Base-by-base conservation (phyloP, 805 yeast species). In the Starmerella bombi region DNA sequence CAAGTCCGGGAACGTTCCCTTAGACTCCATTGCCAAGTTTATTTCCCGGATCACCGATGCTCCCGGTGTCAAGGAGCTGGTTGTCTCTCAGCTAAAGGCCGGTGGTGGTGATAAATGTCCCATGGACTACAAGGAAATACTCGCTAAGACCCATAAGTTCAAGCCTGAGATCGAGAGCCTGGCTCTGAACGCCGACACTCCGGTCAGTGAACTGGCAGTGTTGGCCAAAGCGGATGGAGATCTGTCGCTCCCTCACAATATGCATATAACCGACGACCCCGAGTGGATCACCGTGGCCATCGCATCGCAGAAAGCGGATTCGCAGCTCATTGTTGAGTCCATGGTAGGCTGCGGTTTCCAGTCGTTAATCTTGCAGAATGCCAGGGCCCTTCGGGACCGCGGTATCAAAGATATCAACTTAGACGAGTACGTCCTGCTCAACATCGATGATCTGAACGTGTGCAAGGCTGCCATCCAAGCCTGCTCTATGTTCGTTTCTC, bases 271-370 rank as follows among this genome's bases (percentile, higher is more conserved):
- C 3, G 27, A 38, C 9, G 38, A 32, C 16, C 41, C 38, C 2
- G 32, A 12, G 5, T 48, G 51, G 51, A 18, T 50, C 1, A 33
- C 36, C 1, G 40, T 50, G 6, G 53, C 53, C 4, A 28, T 42
- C 10, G 23, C 22, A 1, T 45, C 54, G 2, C 10, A 35, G 6
- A 36, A 21, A 2, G 48, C 32, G 3, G 38, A 49, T 27, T 21
- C 50, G 0, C 51, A 50, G 22, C 14, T 19, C 3, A 38, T 51
- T 15, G 41, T 49, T 6, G 47, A 41, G 2, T 6, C n/a, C 1
- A 32, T 46, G 16, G 19, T 38, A 2, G 30, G 34, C 12, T 18
- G 21, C 3, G 46, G 45, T 3, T 23, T 25, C 14, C 17, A 43
- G 3, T 10, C n/a, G 14, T 33, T 38, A 5, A 32, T 47, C 0